Base-by-base conservation (phyloP, 768 basidiomycete genomes). In the Psilocybe azurescens region DNA sequence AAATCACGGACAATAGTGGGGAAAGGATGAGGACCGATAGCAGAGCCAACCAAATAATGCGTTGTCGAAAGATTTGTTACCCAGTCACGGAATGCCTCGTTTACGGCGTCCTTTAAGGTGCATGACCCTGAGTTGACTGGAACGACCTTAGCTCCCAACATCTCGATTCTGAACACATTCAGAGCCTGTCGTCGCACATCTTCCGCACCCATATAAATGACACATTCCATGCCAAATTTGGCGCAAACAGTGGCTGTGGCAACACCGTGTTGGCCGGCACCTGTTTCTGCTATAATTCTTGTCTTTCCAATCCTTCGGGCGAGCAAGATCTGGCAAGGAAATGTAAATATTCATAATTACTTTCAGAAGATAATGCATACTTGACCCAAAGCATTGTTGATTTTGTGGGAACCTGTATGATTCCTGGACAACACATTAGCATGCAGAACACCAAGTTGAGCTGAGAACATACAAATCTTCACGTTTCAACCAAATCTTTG, bases 241-340 rank as follows among this genome's bases (percentile, higher is more conserved):
- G 97, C 97, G 68, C 97, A 99, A 24, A 94, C 97, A 5, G 97
- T 99, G 1, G 97, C 97, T 51, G 97, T 99, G 20, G 97, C 97
- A 32, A 99, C 97, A 73, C 97, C 97, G 74, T 99, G 97, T 74
- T 99, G 97, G 14, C 97, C 97, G 1, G 97, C 97, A 64, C 97
- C 97, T 1, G 97, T 99, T 81, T 99, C 97, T 33, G 97, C 97
- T 66, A 99, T 99, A 70, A 99, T 99, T 57, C 96, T 87, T 41
- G 83, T 97, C 80, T 99, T 99, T 18, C 97, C 97, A 61, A 99
- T 79, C 49, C 97, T 87, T 50, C 86, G 85, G n/a, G 97, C 97
- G 29, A 99, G 86, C 16, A 99, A 82, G 63, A 99, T 96, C 91
- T 97, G 51, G 28, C 11, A 18, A 50, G 44, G 14, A 58, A 20